phyloP scores from a whole-genome alignment of 2,329 filamentous ascomycete genomes.

The Scedosporium boydii region DNA sequence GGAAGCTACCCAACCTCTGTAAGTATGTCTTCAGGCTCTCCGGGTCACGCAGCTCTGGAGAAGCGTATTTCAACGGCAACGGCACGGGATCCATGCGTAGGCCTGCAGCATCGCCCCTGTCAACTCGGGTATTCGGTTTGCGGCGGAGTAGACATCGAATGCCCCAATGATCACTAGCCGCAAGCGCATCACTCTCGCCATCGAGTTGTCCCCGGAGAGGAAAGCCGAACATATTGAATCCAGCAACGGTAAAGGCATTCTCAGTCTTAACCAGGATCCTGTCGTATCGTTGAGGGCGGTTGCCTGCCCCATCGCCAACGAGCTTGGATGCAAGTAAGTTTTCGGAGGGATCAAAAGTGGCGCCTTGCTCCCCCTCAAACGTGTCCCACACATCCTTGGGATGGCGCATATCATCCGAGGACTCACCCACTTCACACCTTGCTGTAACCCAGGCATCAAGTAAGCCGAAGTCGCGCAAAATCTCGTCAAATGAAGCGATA shows the following conservation, averaged over 20 bases:
- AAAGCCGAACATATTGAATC: conserved; percentile 51
- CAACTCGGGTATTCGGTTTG: not conserved
- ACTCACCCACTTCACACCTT: conserved; percentile 32
- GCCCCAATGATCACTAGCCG: conserved; percentile 51
- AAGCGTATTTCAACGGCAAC: conserved; percentile 18
- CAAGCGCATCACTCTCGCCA: conserved; percentile 11
- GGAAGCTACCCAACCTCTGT: conserved; percentile 29
- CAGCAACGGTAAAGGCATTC: conserved; percentile 25
- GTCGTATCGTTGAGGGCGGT: conserved; percentile 56
- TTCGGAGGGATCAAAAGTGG: conserved; percentile 51
- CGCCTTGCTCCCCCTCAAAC: conserved; percentile 51
- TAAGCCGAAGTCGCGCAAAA: conserved; percentile 35
- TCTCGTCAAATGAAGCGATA: conserved; percentile 35
- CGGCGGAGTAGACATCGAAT: conserved; percentile 32
- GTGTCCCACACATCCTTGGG: conserved; percentile 20
- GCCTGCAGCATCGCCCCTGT: not conserved
- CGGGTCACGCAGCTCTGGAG: conserved; percentile 19
- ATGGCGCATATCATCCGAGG: conserved; percentile 20
- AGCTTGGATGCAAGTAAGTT: conserved; percentile 47
- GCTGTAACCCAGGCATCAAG: conserved; percentile 42
- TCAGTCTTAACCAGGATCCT: conserved; percentile 45
- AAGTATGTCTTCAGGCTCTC: conserved; percentile 29
- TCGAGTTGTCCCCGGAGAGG: conserved; percentile 15
- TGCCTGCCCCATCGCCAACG: conserved; percentile 34
- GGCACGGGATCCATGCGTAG: conserved; percentile 22